A percentile compares a stretch with the other conserved stretches of the same genome.
Evolutionary conservation across 345 rosid species (phyloP).

Genomic region (Arabis alpina): DNA sequence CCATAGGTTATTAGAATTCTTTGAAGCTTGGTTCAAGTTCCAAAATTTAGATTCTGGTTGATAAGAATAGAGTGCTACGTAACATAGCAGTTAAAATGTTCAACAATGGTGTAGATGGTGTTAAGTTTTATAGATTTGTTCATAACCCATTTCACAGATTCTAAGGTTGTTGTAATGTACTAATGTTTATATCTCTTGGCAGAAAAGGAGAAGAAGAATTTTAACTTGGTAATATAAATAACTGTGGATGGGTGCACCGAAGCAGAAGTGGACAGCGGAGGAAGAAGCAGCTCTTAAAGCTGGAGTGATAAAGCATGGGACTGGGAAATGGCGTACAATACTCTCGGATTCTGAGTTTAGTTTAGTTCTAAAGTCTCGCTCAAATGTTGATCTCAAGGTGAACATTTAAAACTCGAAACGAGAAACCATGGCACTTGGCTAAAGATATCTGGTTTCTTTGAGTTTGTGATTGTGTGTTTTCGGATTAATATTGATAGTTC

Average conservation of each 20-base stretch:
- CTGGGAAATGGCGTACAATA: constrained; percentile 98
- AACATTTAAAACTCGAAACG: not conserved
- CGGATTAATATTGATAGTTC: constrained; percentile 29
- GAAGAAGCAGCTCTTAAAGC: constrained; percentile 99
- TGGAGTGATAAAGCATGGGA: constrained; percentile 91
- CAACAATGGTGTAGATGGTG: not conserved
- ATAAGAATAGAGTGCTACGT: constrained; percentile 3
- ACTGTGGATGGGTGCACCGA: constrained; percentile 92
- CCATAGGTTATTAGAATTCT: not conserved
- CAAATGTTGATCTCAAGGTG: constrained; percentile 99
- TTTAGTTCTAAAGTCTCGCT: constrained; percentile 67
- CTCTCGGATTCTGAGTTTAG: constrained; percentile 93
- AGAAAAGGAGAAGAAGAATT: constrained; percentile 4
- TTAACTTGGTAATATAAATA: not conserved
- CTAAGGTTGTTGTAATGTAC: constrained; percentile 31
- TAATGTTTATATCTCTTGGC: constrained; percentile 36
- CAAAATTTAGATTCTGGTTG: not conserved
- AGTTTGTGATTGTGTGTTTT: constrained; percentile 14
- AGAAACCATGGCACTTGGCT: not conserved
- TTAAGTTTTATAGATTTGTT: not conserved
- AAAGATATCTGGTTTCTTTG: constrained; percentile 3
- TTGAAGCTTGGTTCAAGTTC: not conserved
- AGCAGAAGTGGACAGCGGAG: constrained; percentile 99
- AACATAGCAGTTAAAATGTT: not conserved
- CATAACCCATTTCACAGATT: constrained; percentile 1